A percentile compares a stretch with the other conserved stretches of the same genome.
phyloP scores from a whole-genome alignment of 2,329 filamentous ascomycete genomes.

The Alternaria gaisen region DNA sequence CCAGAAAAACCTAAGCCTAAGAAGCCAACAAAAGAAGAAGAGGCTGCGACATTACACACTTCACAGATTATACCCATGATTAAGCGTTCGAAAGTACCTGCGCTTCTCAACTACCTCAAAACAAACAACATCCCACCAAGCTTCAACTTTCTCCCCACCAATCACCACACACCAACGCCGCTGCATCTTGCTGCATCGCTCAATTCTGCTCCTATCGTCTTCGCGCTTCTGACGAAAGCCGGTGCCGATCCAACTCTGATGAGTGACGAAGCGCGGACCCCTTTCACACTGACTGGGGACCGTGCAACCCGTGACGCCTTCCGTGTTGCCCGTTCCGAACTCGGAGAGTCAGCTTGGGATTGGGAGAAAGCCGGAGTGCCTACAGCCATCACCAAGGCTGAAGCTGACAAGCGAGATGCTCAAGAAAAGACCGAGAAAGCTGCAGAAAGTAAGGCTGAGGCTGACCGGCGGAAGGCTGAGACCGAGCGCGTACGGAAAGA shows the following conservation, averaged over 20 bases:
- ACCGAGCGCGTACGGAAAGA: conserved; percentile 73
- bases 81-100: conserved; percentile 87
- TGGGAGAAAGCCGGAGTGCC: conserved; percentile 83
- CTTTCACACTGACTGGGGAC: conserved; percentile 89
- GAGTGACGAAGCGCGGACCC: conserved; percentile 75
- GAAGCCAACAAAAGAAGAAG: conserved; percentile 82
- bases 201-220: conserved; percentile 79
- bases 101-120: conserved; percentile 82
- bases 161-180: conserved; percentile 81
- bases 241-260: conserved; percentile 74
- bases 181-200: conserved; percentile 86
- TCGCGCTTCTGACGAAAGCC: conserved; percentile 77
- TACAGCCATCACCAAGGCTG: conserved; percentile 71
- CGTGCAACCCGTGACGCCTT: conserved; percentile 89
- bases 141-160: conserved; percentile 77
- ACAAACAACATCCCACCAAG: conserved; percentile 75
- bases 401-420: conserved; percentile 74
- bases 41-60: conserved; percentile 82
- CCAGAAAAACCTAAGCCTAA: conserved; percentile 59
- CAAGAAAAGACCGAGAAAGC: conserved; percentile 75
- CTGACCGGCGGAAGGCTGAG: conserved; percentile 74
- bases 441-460: conserved; percentile 68
- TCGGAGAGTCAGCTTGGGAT: conserved; percentile 78
- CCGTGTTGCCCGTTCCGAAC: conserved; percentile 81
- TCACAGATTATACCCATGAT: conserved; percentile 88